Base-by-base conservation (phyloP, 805 yeast genomes). In the Schwanniomyces polymorphus region DNA sequence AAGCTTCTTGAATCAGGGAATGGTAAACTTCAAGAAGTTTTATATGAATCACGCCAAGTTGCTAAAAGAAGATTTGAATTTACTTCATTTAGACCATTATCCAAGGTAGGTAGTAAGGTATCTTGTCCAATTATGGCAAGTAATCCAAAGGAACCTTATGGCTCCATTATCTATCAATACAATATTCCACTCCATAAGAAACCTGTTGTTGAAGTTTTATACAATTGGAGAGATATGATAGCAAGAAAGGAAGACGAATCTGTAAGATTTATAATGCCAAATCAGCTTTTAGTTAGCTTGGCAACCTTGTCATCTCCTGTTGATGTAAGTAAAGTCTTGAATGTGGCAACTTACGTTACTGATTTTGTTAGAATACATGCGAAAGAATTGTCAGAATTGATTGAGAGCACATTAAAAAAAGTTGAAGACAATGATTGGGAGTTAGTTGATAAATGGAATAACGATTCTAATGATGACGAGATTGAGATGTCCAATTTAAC, bases 181-280 rank as follows among this genome's bases (percentile, higher is more conserved):
- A 85, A 84, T 48, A 71, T 92, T 3, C 81, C 85, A 1, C 50
- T 62, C 1, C 69, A 78, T 25, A 81, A 76, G 49, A 76, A 78
- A 43, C 78, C 77, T 0, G 61, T 90, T 6, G 75, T 88, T 14
- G 81, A 76, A 50, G 80, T 69, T 0, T 69, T 94, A 16, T 88
- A 79, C 56, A 74, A 80, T 38, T 94, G 97, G 97, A 80, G 99
- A 64, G 98, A 94, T 62, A 43, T 50, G 1, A 59, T 78, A 29
- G 98, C 97, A 1, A 76, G 95, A 53, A 55, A 70, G 33, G 76
- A 80, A 41, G 99, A 94, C 63, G 99, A 94, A 67, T 87, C 96
- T 2, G 81, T 86, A 2, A 74, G 95, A 50, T 92, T 73, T 57
- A 74, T 94, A 12, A 85, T 91, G 92, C 81, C 96, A 5, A 91